phyloP scores from a whole-genome alignment of 257 asterid genomes.

The Oldenlandia corymbosa region DNA sequence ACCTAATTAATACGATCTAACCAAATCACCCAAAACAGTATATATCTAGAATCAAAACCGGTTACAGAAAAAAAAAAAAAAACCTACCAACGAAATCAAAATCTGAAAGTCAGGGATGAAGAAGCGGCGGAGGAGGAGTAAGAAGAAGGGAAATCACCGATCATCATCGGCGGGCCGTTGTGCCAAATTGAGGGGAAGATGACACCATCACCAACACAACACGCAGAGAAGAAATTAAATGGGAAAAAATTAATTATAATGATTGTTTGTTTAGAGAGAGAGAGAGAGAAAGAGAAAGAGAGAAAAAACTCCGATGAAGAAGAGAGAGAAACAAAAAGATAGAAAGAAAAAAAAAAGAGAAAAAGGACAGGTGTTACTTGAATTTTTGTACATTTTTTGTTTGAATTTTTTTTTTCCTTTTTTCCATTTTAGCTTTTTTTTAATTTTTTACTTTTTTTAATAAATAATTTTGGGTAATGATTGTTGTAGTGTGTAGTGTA shows the following conservation, averaged over 20 bases:
- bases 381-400: slow-evolving; percentile 6
- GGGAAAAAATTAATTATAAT: slow-evolving; percentile 2
- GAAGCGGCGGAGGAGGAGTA: slow-evolving; percentile 21
- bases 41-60: not conserved
- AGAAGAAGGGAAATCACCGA: slow-evolving; percentile 36
- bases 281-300: slow-evolving; percentile 16
- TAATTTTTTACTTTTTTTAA: too few relatives aligned
- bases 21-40: not conserved
- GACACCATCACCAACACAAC: slow-evolving; percentile 38
- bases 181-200: slow-evolving; percentile 29
- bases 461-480: slow-evolving; percentile 7
- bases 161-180: slow-evolving; percentile 50
- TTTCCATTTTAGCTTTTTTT: not conserved
- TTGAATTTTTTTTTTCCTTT: not conserved
- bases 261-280: slow-evolving; percentile 22
- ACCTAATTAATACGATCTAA: slow-evolving; percentile 6
- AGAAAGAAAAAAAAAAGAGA: slow-evolving; percentile 1
- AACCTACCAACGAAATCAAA: slow-evolving; percentile 30
- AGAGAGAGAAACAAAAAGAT: not conserved
- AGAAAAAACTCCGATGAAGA: not conserved
- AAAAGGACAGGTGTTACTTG: slow-evolving; percentile 11
- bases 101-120: slow-evolving; percentile 18
- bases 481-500: not conserved
- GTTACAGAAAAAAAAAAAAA: not conserved
- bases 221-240: slow-evolving; percentile 9